These are phyloP conservation scores for Vigna angularis DNA, from an alignment of 306 rosid species.

Conservation along the genomic window DNA sequence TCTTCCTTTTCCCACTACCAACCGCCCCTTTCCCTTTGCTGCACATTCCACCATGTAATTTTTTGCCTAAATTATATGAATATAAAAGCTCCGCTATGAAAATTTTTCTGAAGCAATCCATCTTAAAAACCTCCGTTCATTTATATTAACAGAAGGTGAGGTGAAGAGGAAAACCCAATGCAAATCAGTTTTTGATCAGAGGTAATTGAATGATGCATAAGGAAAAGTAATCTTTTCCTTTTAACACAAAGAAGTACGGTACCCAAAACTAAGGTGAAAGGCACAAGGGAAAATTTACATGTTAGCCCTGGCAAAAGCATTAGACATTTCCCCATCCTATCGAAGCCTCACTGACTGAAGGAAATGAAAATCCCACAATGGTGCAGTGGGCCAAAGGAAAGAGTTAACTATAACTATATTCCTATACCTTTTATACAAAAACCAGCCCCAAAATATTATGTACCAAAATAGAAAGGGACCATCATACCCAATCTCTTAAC, in stretches of 20 bases:
- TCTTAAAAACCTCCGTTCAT: too few species aligned
- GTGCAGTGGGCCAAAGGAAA: constrained; percentile 26
- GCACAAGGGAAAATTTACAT: constrained; percentile 9
- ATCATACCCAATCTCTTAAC: constrained; percentile 25
- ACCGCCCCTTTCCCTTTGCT: too few species aligned
- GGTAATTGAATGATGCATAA: too few species aligned
- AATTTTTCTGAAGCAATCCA: too few species aligned
- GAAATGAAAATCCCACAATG: constrained; percentile 34
- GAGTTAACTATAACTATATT: not conserved
- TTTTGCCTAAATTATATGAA: too few species aligned
- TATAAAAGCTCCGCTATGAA: too few species aligned
- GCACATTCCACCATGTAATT: too few species aligned
- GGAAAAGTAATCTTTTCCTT: constrained; percentile 10
- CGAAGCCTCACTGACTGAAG: constrained; percentile 23
- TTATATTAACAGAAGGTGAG: too few species aligned
- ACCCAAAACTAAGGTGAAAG: constrained; percentile 2
- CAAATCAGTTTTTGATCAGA: too few species aligned
- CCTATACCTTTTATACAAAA: constrained; percentile 46
- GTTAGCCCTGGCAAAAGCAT: too few species aligned
- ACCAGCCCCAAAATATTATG: constrained; percentile 46
- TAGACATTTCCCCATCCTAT: constrained; percentile 24
- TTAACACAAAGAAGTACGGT: constrained; percentile 5
- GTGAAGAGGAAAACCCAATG: too few species aligned
- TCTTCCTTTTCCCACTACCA: too few species aligned
- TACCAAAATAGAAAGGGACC: constrained; percentile 39